These are phyloP conservation scores for Paraphoma chrysanthemicola DNA, from an alignment of 2,329 filamentous ascomycete species.

Conservation along the genomic window DNA sequence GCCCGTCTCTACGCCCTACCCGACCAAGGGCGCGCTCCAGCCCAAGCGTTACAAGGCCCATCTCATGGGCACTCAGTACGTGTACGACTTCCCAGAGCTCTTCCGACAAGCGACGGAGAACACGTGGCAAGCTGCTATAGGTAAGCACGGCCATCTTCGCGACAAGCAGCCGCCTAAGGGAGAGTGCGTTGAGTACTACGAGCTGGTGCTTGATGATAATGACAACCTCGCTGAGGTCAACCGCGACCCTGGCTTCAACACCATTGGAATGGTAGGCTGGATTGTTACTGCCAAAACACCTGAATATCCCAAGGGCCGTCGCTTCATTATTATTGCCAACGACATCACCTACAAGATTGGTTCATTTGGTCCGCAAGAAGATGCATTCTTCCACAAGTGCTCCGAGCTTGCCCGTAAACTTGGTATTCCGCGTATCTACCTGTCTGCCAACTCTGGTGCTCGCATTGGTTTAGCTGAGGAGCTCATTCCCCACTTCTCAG, in stretches of 20 bases:
- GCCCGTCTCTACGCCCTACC: slow-evolving; percentile 88
- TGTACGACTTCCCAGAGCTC: slow-evolving; percentile 99
- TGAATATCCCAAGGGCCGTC: slow-evolving; percentile 90
- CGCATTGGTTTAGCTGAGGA: slow-evolving; percentile 96
- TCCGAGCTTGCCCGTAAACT: slow-evolving; percentile 93
- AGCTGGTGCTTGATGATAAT: slow-evolving; percentile 92
- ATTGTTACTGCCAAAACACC: slow-evolving; percentile 92
- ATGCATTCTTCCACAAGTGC: slow-evolving; percentile 99
- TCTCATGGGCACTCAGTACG: slow-evolving; percentile 98
- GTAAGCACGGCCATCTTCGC: slow-evolving; percentile 74
- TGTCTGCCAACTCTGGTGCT: slow-evolving; percentile 98
- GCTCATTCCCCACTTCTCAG: slow-evolving; percentile 95
- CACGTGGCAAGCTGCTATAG: slow-evolving; percentile 80
- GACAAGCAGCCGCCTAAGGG: slow-evolving; percentile 84
- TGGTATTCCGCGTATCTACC: slow-evolving; percentile 94
- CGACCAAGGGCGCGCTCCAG: slow-evolving; percentile 98
- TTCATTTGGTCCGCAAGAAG: slow-evolving; percentile 94
- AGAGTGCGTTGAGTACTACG: slow-evolving; percentile 91
- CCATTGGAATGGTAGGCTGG: slow-evolving; percentile 98
- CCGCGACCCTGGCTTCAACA: slow-evolving; percentile 93
- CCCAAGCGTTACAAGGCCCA: slow-evolving; percentile 99
- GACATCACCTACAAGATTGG: slow-evolving; percentile 99
- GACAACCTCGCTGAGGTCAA: slow-evolving; percentile 93
- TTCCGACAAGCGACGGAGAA: slow-evolving; percentile 99
- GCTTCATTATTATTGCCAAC: slow-evolving; percentile 97